Conservation (phyloP, 192 early-diverging fungal species). For the Backusella tuberculispora region DNA sequence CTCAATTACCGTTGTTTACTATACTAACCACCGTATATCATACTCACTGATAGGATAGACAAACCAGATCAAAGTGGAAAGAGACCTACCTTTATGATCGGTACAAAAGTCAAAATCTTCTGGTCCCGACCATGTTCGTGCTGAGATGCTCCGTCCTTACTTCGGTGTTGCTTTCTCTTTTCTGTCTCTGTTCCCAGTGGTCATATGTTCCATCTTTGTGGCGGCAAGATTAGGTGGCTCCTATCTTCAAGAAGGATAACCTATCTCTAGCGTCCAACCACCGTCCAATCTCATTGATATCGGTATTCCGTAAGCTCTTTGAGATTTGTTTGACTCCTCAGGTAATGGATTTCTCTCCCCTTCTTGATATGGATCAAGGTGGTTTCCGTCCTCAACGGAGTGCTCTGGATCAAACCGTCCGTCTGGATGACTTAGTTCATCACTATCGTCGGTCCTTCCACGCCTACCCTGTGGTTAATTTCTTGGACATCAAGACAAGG, state of each 20-base stretch:
- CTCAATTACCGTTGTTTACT: background rate
- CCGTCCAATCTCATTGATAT: constrained; percentile 34
- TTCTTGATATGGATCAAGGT: background rate
- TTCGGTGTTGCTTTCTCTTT: background rate
- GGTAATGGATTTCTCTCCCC: background rate
- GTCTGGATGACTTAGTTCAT: too few relatives aligned
- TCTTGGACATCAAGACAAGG: too few relatives aligned
- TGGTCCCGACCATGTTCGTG: constrained; percentile 30
- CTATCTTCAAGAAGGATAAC: constrained; percentile 34
- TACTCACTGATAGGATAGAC: background rate
- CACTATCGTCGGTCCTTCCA: too few relatives aligned
- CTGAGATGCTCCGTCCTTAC: constrained; percentile 35
- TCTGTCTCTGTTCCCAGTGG: constrained; percentile 32
- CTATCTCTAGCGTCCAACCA: constrained; percentile 17
- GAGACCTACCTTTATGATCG: background rate
- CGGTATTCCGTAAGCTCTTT: too few relatives aligned
- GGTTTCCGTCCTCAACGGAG: too few relatives aligned
- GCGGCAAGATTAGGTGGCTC: constrained; percentile 30
- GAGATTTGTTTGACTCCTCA: constrained; percentile 14
- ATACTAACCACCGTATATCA: background rate
- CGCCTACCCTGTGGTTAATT: too few relatives aligned
- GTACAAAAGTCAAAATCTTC: constrained; percentile 23
- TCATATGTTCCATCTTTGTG: constrained; percentile 20
- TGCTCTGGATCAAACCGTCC: too few relatives aligned
- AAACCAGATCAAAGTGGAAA: background rate